Evolutionary conservation across 2,329 filamentous ascomycete species (phyloP), one percentile per base, ranked within the genome.

Genomic region (Pseudopyrenochaeta lycopersici): DNA sequence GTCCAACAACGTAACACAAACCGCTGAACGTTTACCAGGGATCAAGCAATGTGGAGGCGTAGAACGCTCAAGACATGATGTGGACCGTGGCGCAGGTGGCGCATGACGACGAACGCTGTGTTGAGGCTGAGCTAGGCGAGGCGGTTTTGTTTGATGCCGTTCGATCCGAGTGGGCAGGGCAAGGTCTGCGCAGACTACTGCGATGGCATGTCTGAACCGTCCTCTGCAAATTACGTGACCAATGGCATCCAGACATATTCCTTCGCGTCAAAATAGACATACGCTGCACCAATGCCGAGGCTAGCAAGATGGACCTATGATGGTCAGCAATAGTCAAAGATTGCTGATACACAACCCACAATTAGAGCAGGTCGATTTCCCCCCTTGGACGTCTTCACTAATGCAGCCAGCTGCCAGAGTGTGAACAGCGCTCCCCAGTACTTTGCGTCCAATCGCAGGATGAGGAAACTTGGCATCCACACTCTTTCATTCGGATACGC

Each of bases 241-340:
- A 63, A 45, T 3, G 57, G 57, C 48, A 54, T 58, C 60, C 57
- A 60, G 11, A 63, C 14, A 10, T 60, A 54, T 6, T 60, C 44
- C 30, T 60, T 54, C 11, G 45, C 23, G 20, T 63, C 52, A 35
- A 56, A 60, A n/a, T 58, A 52, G 15, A 55, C 54, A 21, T 63
- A 63, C 9, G 54, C 52, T 21, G 43, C 49, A 14, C 57, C 60
- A 17, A 63, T 41, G 11, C 20, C 48, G 4, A 55, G 23, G 44
- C 50, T 52, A 27, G 46, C 21, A 18, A 52, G 10, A 42, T 58
- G 53, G 4, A 57, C 32, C 59, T 62, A 27, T 17, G 12, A 3
- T 5, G 15, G 33, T 62, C 20, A 62, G 44, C 38, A n/a, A 39
- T 11, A 35, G 12, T 4, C 4, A 5, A 32, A 21, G 4, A 4